A percentile compares a stretch with the other conserved stretches of the same genome.
Conservation (phyloP, 1,284 basidiomycete species). For the Malassezia nana region DNA sequence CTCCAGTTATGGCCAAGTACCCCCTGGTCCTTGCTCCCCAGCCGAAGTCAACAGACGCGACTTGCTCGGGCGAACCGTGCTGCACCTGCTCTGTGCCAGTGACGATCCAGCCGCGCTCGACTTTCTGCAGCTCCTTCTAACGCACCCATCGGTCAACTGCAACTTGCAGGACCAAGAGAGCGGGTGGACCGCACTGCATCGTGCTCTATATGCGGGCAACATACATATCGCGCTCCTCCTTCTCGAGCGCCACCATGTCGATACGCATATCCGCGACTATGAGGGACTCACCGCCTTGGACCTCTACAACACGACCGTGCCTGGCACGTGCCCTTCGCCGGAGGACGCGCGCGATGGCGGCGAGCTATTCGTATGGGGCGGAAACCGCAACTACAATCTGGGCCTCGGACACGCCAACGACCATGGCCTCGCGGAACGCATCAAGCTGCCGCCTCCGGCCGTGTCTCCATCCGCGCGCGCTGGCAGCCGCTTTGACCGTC, state of each 20-base stretch:
- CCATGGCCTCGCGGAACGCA: constrained; percentile 67
- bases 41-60: constrained; percentile 66
- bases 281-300: constrained; percentile 92
- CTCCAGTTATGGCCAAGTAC: constrained; percentile 12
- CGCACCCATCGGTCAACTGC: constrained; percentile 66
- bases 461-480: constrained; percentile 5
- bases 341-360: constrained; percentile 11
- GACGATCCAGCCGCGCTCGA: constrained; percentile 59
- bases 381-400: constrained; percentile 60
- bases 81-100: constrained; percentile 68
- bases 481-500: constrained; percentile 33
- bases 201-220: constrained; percentile 80
- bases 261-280: constrained; percentile 65
- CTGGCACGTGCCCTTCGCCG: constrained; percentile 32
- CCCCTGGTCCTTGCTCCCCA: constrained; percentile 32
- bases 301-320: constrained; percentile 62
- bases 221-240: constrained; percentile 66
- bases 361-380: constrained; percentile 81
- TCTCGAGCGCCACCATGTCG: constrained; percentile 64
- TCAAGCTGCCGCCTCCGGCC: constrained; percentile 52
- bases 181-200: constrained; percentile 80
- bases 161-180: constrained; percentile 61
- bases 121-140: constrained; percentile 70
- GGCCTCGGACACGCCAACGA: constrained; percentile 74
- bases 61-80: constrained; percentile 63